Base-by-base conservation (phyloP, 1,284 basidiomycete species). In the Ganoderma meredithae region DNA sequence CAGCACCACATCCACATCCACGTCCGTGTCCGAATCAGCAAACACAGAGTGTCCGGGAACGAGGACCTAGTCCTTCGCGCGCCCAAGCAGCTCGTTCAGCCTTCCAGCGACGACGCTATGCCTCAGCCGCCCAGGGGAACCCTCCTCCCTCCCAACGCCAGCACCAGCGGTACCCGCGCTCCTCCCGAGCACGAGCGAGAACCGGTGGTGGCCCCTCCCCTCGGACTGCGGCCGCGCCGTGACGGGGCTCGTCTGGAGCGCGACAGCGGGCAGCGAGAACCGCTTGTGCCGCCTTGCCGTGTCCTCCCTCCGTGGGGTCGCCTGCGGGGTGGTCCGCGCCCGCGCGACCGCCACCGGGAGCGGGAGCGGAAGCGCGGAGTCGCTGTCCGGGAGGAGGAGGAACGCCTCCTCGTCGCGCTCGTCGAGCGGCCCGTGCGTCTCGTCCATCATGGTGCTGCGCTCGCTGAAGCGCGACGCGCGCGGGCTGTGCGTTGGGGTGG, bases 201-300 rank as follows among this genome's bases (percentile, higher is more conserved):
- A 88, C 69, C 88, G 78, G 72, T 85, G 86, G 72, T 85, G 87
- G 65, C 80, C 73, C 67, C 77, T 74, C 39, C 81, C 79, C 72
- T 81, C 81, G 25, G 76, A 65, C 62, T 75, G 81, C 61, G 86
- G 85, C 17, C 86, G 84, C 27, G 90, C 84, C 56, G 89, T 90
- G 10, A 94, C 91, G n/a, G 85, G 86, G 41, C 87, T 88, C 44
- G 89, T 88, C 72, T 93, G 91, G 76, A 94, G 72, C 44, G 89
- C 91, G 47, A 94, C 82, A 13, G 90, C 90, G 64, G 92, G 91
- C 67, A 91, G 73, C 56, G 92, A 93, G 74, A 92, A 92, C 41
- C 92, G 84, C 76, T 93, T 91, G 73, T 83, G 83, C 73, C 86
- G 79, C 71, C 90, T 80, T 60, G 84, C 84, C 0, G 90, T 92